A percentile compares a stretch with the other conserved stretches of the same genome.
These are phyloP conservation scores for Polymyxa betae DNA, from an alignment of 208 protist species.

Conservation along the genomic window DNA sequence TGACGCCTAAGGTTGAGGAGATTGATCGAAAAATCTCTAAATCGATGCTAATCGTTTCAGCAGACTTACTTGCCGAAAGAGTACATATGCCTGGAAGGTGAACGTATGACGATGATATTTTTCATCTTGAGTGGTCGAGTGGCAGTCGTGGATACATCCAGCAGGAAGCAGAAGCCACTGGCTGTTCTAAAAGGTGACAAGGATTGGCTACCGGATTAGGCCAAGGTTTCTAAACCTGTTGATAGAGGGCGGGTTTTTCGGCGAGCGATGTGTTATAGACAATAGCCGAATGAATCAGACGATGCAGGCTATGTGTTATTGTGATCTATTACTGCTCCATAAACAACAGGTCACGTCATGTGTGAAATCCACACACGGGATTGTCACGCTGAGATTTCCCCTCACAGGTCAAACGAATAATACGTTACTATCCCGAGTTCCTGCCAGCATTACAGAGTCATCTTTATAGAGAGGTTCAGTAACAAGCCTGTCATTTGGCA, in stretches of 20 bases:
- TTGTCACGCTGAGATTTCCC: too few relatives aligned
- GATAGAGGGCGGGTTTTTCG: background rate
- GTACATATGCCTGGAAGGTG: background rate
- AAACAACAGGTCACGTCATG: background rate
- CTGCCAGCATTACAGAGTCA: background rate
- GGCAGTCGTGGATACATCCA: background rate
- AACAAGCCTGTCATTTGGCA: background rate
- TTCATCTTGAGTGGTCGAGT: background rate
- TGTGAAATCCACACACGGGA: too few relatives aligned
- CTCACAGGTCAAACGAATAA: too few relatives aligned
- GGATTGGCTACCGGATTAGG: too few relatives aligned
- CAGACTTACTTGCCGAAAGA: background rate
- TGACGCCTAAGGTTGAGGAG: background rate
- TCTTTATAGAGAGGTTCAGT: background rate
- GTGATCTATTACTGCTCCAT: background rate
- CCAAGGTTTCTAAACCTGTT: background rate
- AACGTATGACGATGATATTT: background rate
- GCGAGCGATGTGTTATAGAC: background rate
- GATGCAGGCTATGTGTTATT: background rate
- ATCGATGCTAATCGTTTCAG: background rate
- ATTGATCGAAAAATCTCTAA: background rate
- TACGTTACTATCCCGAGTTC: background rate
- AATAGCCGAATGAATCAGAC: background rate
- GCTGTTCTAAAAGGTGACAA: background rate
- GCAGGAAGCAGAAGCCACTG: background rate